phyloP scores from a whole-genome alignment of 169 alveolate species.

The Eimeria praecox region DNA sequence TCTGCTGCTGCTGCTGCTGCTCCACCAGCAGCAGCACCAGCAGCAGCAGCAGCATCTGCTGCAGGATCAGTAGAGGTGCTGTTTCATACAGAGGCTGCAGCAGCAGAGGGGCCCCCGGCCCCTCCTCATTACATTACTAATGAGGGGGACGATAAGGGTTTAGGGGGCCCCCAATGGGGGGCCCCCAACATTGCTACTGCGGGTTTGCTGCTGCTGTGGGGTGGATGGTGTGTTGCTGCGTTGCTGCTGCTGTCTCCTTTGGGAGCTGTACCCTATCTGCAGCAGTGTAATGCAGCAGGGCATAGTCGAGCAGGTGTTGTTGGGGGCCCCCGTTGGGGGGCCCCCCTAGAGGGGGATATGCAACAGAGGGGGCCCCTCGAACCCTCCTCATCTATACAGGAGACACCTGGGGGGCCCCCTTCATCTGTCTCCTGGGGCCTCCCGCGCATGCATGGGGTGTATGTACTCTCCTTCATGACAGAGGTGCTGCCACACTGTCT shows the following conservation, averaged over 20 bases:
- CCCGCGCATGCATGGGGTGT: constrained; percentile 34
- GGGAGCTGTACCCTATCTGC: neutral
- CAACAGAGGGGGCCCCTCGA: constrained; percentile 27
- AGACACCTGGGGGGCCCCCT: neutral
- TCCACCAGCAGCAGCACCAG: no score
- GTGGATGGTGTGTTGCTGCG: neutral
- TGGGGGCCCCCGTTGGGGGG: constrained; percentile 29
- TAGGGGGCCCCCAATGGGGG: constrained; percentile 36
- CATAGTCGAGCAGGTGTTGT: neutral
- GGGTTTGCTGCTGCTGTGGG: constrained; percentile 46
- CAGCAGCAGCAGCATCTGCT: neutral
- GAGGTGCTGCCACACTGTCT: constrained; percentile 45
- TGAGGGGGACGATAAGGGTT: no score
- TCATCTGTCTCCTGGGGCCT: constrained; percentile 15
- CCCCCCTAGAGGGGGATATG: neutral
- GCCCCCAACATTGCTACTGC: constrained; percentile 19
- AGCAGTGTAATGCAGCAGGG: neutral
- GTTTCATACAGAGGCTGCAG: neutral
- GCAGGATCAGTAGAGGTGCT: neutral
- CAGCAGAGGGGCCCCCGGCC: constrained; percentile 38
- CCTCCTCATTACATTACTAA: no score
- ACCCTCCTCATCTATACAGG: constrained; percentile 1
- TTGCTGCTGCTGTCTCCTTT: constrained; percentile 39
- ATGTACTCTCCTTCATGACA: neutral
- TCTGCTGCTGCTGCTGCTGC: neutral